Evolutionary conservation across 257 asterid genomes (phyloP), one percentile per base, ranked within the genome.

Genomic region (Solanum ahanhuiri): DNA sequence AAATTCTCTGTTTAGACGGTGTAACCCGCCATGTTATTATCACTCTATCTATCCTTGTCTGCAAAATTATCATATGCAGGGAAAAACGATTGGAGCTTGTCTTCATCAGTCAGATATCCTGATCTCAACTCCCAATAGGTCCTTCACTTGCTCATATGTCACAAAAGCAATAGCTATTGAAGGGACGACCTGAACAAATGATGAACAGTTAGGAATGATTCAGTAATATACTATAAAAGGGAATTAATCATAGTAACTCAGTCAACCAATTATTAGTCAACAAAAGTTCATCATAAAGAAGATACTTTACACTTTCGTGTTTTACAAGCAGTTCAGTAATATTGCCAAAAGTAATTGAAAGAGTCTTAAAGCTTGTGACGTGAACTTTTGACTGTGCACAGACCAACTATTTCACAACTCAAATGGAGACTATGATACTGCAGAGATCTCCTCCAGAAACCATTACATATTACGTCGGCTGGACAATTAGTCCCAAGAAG

Each of bases 131-230:
- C 98, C 97, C 66, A 96, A 90, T 15, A 93, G 84, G 89, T 90
- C 96, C 90, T 93, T 96, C 93, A 96, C 96, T 93, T 96, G 98
- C 90, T 96, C 98, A 72, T 96, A 94, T 57, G 98, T 91, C 90
- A 96, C 98, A 57, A 96, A 96, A 4, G 98, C 98, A 69, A 96
- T 93, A 45, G 98, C 98, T 88, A 96, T 96, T 81, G 98, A 96
- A 30, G 98, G 98, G 39, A 94, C 98, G 58, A 96, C 98, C 98
- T 96, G 93, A 88, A 87, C 37, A 89, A 22, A 75, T 41, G 87
- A 84, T 20, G 71, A 79, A 31, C 69, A 81, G 85, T 88, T 25
- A 83, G 83, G 60, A 64, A 12, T 48, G 15, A 23, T 28, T 37
- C 58, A 75, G 82, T 64, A 39, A n/a, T 33, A 9, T 81, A 37